These are phyloP conservation scores for Neurospora sp. DNA, from an alignment of 495 filamentous ascomycete species.

Conservation along the genomic window DNA sequence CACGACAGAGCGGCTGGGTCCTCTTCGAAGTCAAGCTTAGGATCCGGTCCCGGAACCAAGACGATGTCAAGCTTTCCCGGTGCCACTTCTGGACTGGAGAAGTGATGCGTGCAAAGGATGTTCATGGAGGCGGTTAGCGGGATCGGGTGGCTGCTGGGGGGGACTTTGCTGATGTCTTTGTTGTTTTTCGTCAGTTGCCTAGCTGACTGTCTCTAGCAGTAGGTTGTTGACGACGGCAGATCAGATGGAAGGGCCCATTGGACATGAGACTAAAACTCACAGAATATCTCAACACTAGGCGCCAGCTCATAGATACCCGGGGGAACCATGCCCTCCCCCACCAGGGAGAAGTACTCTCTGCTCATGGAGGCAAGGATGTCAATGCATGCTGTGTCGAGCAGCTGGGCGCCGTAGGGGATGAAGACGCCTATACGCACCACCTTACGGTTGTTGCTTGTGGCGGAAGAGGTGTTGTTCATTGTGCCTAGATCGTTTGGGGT, in stretches of 20 bases:
- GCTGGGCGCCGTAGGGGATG: conserved; percentile 30
- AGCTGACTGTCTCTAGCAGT: not conserved
- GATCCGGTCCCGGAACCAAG: conserved; percentile 43
- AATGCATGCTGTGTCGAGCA: conserved; percentile 39
- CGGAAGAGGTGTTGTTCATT: not conserved
- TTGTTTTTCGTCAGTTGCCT: not conserved
- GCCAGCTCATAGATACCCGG: conserved; percentile 26
- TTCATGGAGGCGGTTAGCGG: conserved; percentile 25
- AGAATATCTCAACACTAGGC: conserved; percentile 29
- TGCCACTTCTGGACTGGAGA: conserved; percentile 30
- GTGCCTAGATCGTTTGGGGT: not conserved
- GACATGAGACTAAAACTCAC: conserved; percentile 2
- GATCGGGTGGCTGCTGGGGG: conserved; percentile 17
- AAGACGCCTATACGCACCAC: conserved; percentile 36
- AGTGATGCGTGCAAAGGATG: conserved; percentile 30
- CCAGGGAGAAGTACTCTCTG: conserved; percentile 31
- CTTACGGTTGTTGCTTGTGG: not conserved
- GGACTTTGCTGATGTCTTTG: conserved; percentile 30
- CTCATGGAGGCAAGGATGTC: conserved; percentile 38
- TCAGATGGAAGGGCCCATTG: not conserved
- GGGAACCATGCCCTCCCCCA: conserved; percentile 18
- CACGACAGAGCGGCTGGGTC: conserved; percentile 32
- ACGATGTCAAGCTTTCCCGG: conserved; percentile 44
- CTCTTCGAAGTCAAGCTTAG: conserved; percentile 12
- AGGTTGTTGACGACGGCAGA: not conserved